Evolutionary conservation across 306 rosid genomes (phyloP), one percentile per base, ranked within the genome.

Genomic region (Hippophae rhamnoides): DNA sequence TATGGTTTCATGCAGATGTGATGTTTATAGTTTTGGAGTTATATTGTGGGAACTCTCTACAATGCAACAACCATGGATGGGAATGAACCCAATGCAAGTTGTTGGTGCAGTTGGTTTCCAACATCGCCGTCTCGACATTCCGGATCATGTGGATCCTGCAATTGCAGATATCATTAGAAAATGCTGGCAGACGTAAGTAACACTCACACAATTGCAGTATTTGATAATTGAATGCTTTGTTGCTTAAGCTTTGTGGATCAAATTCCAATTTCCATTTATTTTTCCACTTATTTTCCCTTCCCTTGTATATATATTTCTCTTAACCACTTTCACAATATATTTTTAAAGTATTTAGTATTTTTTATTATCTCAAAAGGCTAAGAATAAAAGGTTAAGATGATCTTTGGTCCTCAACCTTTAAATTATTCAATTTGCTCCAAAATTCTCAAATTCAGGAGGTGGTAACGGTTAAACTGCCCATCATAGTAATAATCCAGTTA

Each of bases 61-160:
- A 6, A 43, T 93, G 89, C 85, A 71, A 73, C 99, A 93, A 71
- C 99, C 99, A 0, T 93, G 99, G 99, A 90, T 94, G 23, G 99
- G 99, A 75, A 86, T 93, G 99, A 93, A 93, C 69, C 94, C 99
- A 2, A 93, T 93, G 99, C 99, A 93, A 82, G 99, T 93, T 66
- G 99, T 93, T 56, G 99, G 99, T 47, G 99, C 99, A 0, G 99
- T 93, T 25, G 99, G 99, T 69, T 93, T 93, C 78, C 99, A 93
- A 78, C 99, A 93, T 78, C 99, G 97, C 40, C 97, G 99, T 48
- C 99, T 93, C 61, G 99, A 93, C 67, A 89, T 93, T 79, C 97
- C 99, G 6, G 87, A 89, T 27, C 64, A 77, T 41, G 52, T 89
- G 52, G 94, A 93, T 74, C 94, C 97, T 31, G 66, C 76, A 50